Conservation (phyloP, 2,329 filamentous ascomycete species). For the Diaporthe eres region DNA sequence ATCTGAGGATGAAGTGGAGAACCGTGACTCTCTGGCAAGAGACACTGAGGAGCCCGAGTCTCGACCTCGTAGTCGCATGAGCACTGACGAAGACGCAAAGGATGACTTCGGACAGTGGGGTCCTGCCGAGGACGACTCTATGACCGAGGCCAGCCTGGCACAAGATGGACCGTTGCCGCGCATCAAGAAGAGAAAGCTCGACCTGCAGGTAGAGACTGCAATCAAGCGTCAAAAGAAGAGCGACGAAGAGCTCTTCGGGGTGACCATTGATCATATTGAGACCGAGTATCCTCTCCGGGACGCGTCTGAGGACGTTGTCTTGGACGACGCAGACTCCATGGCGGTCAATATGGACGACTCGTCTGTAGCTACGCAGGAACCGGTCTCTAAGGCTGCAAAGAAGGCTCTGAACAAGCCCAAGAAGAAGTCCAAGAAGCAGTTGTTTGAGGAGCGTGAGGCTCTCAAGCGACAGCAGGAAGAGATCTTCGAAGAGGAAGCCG, state of each 20-base stretch:
- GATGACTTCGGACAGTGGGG: conserved; percentile 65
- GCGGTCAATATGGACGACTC: conserved; percentile 62
- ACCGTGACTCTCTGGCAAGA: conserved; percentile 71
- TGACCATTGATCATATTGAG: conserved; percentile 69
- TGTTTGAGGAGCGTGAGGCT: conserved; percentile 77
- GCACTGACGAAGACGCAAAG: conserved; percentile 71
- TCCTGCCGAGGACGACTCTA: conserved; percentile 72
- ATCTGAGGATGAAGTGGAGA: conserved; percentile 84
- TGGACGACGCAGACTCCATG: conserved; percentile 61
- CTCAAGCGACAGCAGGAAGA: conserved; percentile 69
- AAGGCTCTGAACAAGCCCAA: conserved; percentile 72
- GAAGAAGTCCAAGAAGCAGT: conserved; percentile 84
- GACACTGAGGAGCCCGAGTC: conserved; percentile 92
- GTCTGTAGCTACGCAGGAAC: conserved; percentile 62
- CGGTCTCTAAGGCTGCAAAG: conserved; percentile 66
- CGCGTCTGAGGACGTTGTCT: conserved; percentile 64
- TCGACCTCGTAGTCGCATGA: conserved; percentile 82
- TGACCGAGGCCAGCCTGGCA: conserved; percentile 81
- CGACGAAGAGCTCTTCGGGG: conserved; percentile 83
- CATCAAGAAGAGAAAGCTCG: conserved; percentile 81
- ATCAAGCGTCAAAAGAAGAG: conserved; percentile 85
- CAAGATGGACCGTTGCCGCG: conserved; percentile 64
- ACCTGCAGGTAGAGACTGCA: conserved; percentile 76
- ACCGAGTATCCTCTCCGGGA: conserved; percentile 62
- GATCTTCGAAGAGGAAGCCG: conserved; percentile 61